Conservation (phyloP, 306 rosid genomes). For the Rosa chinensis region DNA sequence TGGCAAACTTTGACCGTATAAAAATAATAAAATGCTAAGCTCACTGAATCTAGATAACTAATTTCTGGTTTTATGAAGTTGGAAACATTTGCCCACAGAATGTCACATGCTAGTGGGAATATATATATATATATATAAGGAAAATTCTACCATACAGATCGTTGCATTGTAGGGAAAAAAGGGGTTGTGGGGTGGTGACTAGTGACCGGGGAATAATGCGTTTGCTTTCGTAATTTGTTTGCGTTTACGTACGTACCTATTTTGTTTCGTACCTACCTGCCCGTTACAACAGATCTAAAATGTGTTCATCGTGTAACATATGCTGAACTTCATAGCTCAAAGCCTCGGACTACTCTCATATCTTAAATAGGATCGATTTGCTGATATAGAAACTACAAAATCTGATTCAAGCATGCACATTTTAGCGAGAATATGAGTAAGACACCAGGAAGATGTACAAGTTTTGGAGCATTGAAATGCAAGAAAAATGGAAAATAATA, state of each 20-base stretch:
- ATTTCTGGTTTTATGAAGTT: conserved; percentile 1
- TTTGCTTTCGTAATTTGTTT: not conserved
- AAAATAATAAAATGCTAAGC: too few relatives aligned
- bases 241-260: not conserved
- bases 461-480: too few relatives aligned
- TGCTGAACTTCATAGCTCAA: not conserved
- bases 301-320: not conserved
- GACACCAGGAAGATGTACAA: too few relatives aligned
- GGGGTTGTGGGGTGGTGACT: not conserved
- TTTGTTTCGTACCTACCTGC: not conserved
- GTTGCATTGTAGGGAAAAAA: not conserved
- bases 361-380: too few relatives aligned
- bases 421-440: not conserved
- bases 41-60: not conserved
- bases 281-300: not conserved
- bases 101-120: not conserved
- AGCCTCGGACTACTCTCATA: not conserved
- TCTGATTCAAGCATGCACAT: not conserved
- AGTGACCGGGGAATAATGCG: not conserved
- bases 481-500: not conserved
- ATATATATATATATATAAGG: not conserved
- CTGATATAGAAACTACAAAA: not conserved
- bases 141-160: too few relatives aligned
- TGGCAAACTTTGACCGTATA: not conserved
- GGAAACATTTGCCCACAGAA: not conserved